Conservation (phyloP, 306 rosid genomes). For the Pterocarpus santalinus region DNA sequence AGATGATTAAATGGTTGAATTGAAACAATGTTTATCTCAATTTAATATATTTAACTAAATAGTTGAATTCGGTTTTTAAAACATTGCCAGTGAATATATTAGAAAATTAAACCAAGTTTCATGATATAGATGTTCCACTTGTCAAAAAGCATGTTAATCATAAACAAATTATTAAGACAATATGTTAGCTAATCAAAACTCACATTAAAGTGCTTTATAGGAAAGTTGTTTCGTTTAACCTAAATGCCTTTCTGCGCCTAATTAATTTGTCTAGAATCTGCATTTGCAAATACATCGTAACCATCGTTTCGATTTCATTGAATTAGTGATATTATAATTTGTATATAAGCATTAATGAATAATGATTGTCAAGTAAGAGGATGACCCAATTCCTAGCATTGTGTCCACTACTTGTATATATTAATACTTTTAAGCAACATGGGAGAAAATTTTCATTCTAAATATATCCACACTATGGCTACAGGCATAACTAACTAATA, state of each 20-base stretch:
- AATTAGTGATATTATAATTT: slow-evolving; percentile 34
- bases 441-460: slow-evolving; percentile 11
- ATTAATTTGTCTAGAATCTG: slow-evolving; percentile 7
- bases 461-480: slow-evolving; percentile 4
- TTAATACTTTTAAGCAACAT: neutral
- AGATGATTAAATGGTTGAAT: neutral
- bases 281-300: slow-evolving; percentile 33
- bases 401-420: slow-evolving; percentile 22
- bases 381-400: slow-evolving; percentile 28
- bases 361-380: neutral
- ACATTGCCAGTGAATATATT: neutral
- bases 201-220: slow-evolving; percentile 20
- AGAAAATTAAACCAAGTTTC: neutral
- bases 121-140: slow-evolving; percentile 5
- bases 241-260: slow-evolving; percentile 42
- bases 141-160: slow-evolving; percentile 15
- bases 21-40: neutral
- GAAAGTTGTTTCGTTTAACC: slow-evolving; percentile 28
- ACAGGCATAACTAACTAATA: neutral
- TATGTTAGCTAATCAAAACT: slow-evolving; percentile 9
- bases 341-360: neutral
- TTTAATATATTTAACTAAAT: neutral
- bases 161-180: slow-evolving; percentile 14
- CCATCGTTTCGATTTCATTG: slow-evolving; percentile 20
- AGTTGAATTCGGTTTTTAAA: neutral